A percentile compares a stretch with the other conserved stretches of the same genome.
Evolutionary conservation across 192 early-diverging fungal genomes (phyloP).

Genomic region (Coemansia sp.): DNA sequence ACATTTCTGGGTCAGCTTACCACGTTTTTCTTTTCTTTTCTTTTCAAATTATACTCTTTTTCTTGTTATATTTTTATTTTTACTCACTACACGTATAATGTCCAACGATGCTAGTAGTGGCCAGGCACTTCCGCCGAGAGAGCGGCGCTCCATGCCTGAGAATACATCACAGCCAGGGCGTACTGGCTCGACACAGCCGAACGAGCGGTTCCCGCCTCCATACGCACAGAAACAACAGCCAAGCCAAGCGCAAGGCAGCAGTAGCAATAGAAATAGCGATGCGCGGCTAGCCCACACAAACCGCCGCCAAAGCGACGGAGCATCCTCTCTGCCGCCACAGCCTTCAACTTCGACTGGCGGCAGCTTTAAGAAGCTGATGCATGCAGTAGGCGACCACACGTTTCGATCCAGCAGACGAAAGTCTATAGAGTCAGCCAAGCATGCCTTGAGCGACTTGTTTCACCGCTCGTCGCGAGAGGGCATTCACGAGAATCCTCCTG

Average conservation of each 20-base stretch:
- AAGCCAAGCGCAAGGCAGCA: not conserved
- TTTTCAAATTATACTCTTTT: not conserved
- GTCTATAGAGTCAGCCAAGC: constrained; percentile 7
- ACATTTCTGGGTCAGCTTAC: not conserved
- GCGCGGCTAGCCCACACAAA: not conserved
- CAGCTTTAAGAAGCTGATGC: constrained; percentile 15
- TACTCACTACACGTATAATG: not conserved
- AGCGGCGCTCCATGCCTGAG: constrained; percentile 2
- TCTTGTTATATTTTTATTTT: not conserved
- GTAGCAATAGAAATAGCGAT: not conserved
- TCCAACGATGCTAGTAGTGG: not conserved
- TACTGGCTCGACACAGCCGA: not conserved
- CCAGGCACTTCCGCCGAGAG: not conserved
- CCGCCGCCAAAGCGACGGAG: not conserved
- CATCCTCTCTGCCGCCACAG: not conserved
- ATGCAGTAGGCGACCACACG: constrained; percentile 19
- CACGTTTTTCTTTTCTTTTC: not conserved
- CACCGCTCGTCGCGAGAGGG: constrained; percentile 11
- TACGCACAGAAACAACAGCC: not conserved
- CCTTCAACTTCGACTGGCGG: constrained; percentile 1
- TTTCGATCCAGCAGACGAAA: constrained; percentile 13
- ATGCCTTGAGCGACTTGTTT: constrained; percentile 23
- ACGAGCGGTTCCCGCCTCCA: not conserved
- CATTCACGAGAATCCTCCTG: not conserved
- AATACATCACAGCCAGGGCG: not conserved